phyloP scores from a whole-genome alignment of 2,329 filamentous ascomycete genomes.

The Verticillium longisporum region DNA sequence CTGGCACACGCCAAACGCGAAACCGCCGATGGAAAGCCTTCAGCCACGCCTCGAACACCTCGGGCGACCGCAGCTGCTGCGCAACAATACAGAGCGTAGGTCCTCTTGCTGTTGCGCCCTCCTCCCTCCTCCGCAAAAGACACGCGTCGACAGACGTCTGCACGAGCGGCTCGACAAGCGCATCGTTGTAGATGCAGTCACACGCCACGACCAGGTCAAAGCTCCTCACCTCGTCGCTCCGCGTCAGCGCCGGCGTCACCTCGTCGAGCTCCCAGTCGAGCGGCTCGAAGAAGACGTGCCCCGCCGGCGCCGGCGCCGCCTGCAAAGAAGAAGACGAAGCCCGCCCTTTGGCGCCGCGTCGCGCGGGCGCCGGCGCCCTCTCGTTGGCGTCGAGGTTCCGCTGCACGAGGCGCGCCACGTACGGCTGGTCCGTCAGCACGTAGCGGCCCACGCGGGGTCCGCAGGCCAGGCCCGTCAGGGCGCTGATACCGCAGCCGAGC shows the following conservation, averaged over 20 bases:
- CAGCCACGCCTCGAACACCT: slow-evolving; percentile 82
- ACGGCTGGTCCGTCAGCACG: slow-evolving; percentile 80
- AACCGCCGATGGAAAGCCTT: slow-evolving; percentile 60
- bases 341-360: slow-evolving; percentile 5
- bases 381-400: slow-evolving; percentile 66
- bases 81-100: slow-evolving; percentile 74
- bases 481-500: slow-evolving; percentile 82
- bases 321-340: slow-evolving; percentile 6
- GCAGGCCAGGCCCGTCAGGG: slow-evolving; percentile 66
- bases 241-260: slow-evolving; percentile 36
- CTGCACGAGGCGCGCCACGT: slow-evolving; percentile 70
- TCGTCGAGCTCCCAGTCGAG: slow-evolving; percentile 79
- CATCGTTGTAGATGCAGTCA: slow-evolving; percentile 94
- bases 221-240: slow-evolving; percentile 26
- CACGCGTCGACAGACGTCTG: slow-evolving; percentile 73
- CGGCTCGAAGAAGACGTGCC: slow-evolving; percentile 43
- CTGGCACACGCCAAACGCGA: slow-evolving; percentile 68
- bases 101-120: slow-evolving; percentile 6
- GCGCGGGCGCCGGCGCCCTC: not conserved
- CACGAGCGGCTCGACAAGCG: slow-evolving; percentile 75
- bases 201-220: slow-evolving; percentile 77
- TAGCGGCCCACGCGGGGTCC: slow-evolving; percentile 56
- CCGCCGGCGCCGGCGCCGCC: slow-evolving; percentile 1
- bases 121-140: slow-evolving; percentile 36
- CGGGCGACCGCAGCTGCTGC: slow-evolving; percentile 79